These are phyloP conservation scores for Starmerella stigmatis DNA, from an alignment of 805 yeast species.

Conservation along the genomic window DNA sequence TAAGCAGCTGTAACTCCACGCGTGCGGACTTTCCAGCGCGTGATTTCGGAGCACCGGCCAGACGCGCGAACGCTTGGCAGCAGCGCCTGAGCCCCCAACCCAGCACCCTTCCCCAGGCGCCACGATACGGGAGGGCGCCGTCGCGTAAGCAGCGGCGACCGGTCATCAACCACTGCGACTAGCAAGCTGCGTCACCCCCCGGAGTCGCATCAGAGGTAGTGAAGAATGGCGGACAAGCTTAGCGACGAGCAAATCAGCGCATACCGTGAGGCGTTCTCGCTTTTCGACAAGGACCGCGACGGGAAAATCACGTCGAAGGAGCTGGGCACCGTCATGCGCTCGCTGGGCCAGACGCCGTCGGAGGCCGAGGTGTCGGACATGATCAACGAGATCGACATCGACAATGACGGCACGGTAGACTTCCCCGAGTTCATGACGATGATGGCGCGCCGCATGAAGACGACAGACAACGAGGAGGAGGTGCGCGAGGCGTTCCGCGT, in stretches of 20 bases:
- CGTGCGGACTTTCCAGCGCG: too few relatives aligned
- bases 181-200: background rate
- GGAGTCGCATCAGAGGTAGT: background rate
- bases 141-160: conserved; percentile 1
- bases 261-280: conserved; percentile 94
- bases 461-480: conserved; percentile 94
- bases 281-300: conserved; percentile 93
- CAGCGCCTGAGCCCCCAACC: too few relatives aligned
- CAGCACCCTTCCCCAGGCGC: too few relatives aligned
- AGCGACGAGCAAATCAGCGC: conserved; percentile 95
- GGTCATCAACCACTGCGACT: background rate
- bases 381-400: conserved; percentile 94
- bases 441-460: conserved; percentile 90
- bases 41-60: too few relatives aligned
- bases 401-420: conserved; percentile 84
- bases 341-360: conserved; percentile 94
- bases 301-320: conserved; percentile 92
- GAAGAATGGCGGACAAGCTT: conserved; percentile 58
- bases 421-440: conserved; percentile 72
- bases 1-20: too few relatives aligned
- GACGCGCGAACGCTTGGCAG: too few relatives aligned
- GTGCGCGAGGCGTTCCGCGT: conserved; percentile 96
- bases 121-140: too few relatives aligned
- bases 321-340: conserved; percentile 96
- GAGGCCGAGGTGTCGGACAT: conserved; percentile 93